phyloP scores from a whole-genome alignment of 352 stramenopile genomes.

The Pythium volutum region DNA sequence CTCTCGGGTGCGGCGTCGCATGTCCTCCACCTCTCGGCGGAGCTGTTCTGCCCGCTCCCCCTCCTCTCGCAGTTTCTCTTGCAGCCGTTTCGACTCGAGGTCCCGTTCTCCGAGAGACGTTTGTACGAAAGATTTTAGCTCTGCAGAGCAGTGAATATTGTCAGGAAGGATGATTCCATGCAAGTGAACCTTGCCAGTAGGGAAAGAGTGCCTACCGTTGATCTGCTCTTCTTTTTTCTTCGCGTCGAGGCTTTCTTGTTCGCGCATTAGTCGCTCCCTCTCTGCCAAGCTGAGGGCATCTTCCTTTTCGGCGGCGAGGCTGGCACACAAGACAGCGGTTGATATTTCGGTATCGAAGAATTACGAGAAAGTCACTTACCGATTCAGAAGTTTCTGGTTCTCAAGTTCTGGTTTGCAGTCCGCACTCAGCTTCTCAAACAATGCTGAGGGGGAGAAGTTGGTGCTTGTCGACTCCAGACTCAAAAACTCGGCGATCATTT shows the following conservation, averaged over 20 bases:
- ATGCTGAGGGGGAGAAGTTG: conserved; percentile 40
- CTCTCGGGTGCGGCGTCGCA: conserved; percentile 38
- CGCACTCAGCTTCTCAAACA: conserved; percentile 54
- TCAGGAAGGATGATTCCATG: neutral
- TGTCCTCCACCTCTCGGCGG: conserved; percentile 53
- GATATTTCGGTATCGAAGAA: neutral
- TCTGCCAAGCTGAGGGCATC: conserved; percentile 52
- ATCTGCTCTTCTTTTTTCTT: conserved; percentile 66
- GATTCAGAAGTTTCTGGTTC: conserved; percentile 73
- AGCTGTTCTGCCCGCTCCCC: conserved; percentile 52
- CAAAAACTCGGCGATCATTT: conserved; percentile 59
- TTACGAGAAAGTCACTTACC: conserved; percentile 25
- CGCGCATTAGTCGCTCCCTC: conserved; percentile 54
- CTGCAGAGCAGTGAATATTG: conserved; percentile 14
- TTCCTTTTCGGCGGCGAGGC: conserved; percentile 65
- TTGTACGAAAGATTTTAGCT: conserved; percentile 57
- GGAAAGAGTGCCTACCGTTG: conserved; percentile 30
- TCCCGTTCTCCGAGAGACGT: conserved; percentile 67
- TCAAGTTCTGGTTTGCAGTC: conserved; percentile 60
- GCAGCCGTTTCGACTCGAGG: conserved; percentile 61
- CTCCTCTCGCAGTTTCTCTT: conserved; percentile 58
- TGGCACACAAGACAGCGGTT: conserved; percentile 11
- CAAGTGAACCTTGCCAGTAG: neutral
- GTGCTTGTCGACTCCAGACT: conserved; percentile 39
- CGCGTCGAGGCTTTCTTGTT: conserved; percentile 46